Conservation (phyloP, 768 basidiomycete species). For the Leccinellum albellum region DNA sequence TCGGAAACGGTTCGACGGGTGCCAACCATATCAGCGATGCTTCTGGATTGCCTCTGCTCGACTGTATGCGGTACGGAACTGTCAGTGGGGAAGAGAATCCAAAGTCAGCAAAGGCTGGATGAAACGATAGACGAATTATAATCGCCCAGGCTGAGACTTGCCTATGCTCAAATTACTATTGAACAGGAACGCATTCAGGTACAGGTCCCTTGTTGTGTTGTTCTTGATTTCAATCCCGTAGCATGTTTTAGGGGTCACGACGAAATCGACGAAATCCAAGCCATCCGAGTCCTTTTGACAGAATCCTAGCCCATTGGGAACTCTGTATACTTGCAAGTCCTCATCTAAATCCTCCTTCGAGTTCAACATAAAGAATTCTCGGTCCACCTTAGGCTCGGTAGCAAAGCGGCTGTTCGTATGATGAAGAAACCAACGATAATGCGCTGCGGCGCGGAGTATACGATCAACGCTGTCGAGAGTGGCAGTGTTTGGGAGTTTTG, state of each 20-base stretch:
- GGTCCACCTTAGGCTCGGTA: not conserved
- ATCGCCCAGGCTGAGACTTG: constrained; percentile 4
- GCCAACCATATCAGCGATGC: constrained; percentile 11
- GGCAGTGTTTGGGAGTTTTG: not conserved
- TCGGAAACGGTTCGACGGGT: no score
- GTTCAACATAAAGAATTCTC: constrained; percentile 14
- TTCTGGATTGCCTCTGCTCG: not conserved
- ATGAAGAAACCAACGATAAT: constrained; percentile 22
- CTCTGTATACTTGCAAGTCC: not conserved
- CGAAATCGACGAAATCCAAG: constrained; percentile 17
- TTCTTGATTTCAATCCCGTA: constrained; percentile 39
- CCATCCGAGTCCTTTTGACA: not conserved
- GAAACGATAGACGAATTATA: not conserved
- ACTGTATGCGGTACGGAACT: constrained; percentile 11
- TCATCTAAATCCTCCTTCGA: not conserved
- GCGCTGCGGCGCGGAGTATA: constrained; percentile 13
- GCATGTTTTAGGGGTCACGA: constrained; percentile 18
- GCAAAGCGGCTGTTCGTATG: constrained; percentile 1
- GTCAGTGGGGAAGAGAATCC: not conserved
- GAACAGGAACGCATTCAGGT: constrained; percentile 41
- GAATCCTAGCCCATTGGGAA: not conserved
- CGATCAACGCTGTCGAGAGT: not conserved
- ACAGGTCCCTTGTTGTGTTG: constrained; percentile 30
- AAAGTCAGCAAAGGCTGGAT: not conserved
- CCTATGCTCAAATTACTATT: constrained; percentile 38